A percentile compares a stretch with the other conserved stretches of the same genome.
Evolutionary conservation across 345 rosid genomes (phyloP).

Genomic region (Pugionium dolabratum): DNA sequence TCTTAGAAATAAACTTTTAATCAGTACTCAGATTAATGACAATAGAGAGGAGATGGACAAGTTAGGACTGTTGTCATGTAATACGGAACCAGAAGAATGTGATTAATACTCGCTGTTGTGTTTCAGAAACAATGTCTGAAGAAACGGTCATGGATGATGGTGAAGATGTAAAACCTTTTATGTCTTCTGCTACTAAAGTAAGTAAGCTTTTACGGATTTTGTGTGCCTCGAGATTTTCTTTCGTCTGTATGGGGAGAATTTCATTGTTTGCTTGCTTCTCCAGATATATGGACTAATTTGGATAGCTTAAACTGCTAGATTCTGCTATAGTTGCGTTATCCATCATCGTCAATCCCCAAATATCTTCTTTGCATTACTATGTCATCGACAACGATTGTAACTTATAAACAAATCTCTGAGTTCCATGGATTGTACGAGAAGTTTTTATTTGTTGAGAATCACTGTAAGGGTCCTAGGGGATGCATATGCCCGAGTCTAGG

Average conservation of each 20-base stretch:
- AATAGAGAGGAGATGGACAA: not conserved
- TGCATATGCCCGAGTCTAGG: not conserved
- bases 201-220: slow-evolving; percentile 8
- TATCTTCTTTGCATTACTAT: not conserved
- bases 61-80: slow-evolving; percentile 17
- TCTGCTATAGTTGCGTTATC: not conserved
- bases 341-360: not conserved
- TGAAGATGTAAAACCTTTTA: slow-evolving; percentile 33
- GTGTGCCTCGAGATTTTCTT: not conserved
- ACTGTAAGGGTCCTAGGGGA: not conserved
- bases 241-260: too few species aligned
- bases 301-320: slow-evolving; percentile 6
- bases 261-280: too few species aligned
- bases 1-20: not conserved
- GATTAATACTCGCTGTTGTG: not conserved
- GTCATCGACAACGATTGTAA: not conserved
- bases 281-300: not conserved
- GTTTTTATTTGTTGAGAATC: not conserved
- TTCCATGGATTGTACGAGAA: not conserved
- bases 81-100: not conserved
- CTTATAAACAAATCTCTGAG: not conserved
- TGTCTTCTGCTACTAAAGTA: slow-evolving; percentile 45
- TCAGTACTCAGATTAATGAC: not conserved
- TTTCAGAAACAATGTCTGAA: slow-evolving; percentile 48
- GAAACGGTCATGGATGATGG: slow-evolving; percentile 39